phyloP scores from a whole-genome alignment of 83 land plant species.

The Diphasiastrum complanatum region DNA sequence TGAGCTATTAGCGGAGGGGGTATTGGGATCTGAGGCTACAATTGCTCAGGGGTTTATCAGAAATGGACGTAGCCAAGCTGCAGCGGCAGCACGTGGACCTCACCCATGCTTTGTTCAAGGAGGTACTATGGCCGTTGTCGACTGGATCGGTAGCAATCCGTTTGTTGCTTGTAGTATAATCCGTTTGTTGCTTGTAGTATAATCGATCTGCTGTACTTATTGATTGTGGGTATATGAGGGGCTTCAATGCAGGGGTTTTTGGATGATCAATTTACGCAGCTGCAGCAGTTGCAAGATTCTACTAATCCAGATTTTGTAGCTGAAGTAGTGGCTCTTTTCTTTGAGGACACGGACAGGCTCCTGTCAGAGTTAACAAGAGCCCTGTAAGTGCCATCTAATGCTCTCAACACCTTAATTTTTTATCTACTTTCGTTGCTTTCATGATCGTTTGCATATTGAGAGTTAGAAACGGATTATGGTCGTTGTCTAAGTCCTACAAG shows the following conservation, averaged over 20 bases:
- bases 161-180: too few relatives aligned
- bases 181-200: background rate
- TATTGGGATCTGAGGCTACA: too few relatives aligned
- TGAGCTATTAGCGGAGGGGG: too few relatives aligned
- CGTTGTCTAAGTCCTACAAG: too few relatives aligned
- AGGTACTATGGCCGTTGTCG: too few relatives aligned
- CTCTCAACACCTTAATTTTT: background rate
- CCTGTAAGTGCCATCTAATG: conserved; percentile 2
- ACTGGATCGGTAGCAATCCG: too few relatives aligned
- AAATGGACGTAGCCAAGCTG: conserved; percentile 2
- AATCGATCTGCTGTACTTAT: background rate
- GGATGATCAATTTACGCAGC: conserved; percentile 27
- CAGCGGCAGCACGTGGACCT: conserved; percentile 6
- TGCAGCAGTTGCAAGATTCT: conserved; percentile 23
- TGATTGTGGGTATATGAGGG: background rate
- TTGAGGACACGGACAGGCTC: conserved; percentile 24
- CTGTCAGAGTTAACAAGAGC: conserved; percentile 17
- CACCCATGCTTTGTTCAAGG: background rate
- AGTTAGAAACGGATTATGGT: too few relatives aligned
- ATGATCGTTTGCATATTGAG: too few relatives aligned
- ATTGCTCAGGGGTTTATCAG: too few relatives aligned
- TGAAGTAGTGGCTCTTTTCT: conserved; percentile 21
- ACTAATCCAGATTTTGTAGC: conserved; percentile 24
- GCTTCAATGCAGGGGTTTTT: conserved; percentile 15
- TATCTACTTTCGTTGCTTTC: background rate